These are phyloP conservation scores for Trametes pubescens DNA, from an alignment of 1,284 basidiomycete genomes.

Conservation along the genomic window DNA sequence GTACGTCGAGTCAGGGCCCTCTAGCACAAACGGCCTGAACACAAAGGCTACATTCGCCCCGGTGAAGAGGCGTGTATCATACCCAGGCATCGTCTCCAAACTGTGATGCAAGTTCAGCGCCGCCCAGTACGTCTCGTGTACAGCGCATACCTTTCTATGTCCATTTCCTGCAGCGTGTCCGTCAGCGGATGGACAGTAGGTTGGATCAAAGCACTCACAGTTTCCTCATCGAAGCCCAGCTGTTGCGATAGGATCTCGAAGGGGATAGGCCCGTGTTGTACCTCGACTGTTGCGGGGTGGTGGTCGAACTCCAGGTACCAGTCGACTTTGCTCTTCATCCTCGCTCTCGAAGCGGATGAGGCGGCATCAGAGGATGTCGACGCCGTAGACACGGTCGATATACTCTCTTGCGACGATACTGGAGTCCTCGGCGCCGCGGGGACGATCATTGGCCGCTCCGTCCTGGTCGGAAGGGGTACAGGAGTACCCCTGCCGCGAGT, in stretches of 20 bases:
- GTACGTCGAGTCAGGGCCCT: conserved; percentile 50
- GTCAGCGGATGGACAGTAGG: not conserved
- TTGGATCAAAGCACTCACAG: conserved; percentile 18
- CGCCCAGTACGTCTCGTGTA: too few species aligned
- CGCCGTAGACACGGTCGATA: conserved; percentile 12
- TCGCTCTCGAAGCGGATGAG: conserved; percentile 4
- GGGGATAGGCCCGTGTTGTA: conserved; percentile 28
- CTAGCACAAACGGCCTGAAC: conserved; percentile 60
- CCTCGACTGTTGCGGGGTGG: conserved; percentile 29
- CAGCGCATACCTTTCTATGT: conserved; percentile 17
- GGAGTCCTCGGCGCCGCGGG: not conserved
- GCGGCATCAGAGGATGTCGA: conserved; percentile 3
- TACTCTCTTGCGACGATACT: conserved; percentile 7
- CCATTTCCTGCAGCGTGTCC: conserved; percentile 2
- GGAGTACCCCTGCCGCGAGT: not conserved
- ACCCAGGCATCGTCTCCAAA: conserved; percentile 42
- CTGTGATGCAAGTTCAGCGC: conserved; percentile 35
- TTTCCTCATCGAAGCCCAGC: conserved; percentile 34
- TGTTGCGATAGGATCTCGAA: conserved; percentile 27
- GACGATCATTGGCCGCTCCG: not conserved
- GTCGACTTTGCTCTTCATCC: conserved; percentile 1
- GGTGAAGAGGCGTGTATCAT: conserved; percentile 50
- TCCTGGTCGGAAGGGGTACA: not conserved
- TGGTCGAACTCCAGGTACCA: conserved; percentile 41
- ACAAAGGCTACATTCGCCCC: conserved; percentile 53